Base-by-base conservation (phyloP, 805 yeast genomes). In the Cyberlindnera xishuangbannaensis region DNA sequence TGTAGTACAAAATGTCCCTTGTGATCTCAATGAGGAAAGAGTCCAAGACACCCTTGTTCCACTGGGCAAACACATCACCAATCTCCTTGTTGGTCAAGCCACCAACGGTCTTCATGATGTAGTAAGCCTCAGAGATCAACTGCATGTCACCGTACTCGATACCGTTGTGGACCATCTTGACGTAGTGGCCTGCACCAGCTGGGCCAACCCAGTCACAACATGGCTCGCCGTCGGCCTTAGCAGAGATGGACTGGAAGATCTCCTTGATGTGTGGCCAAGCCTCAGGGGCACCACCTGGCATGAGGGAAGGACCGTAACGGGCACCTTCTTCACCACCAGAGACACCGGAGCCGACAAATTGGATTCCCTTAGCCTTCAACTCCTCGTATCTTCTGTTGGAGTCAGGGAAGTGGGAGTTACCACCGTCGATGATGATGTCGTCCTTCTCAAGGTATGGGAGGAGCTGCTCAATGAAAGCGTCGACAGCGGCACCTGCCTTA, bases 291-390 rank as follows among this genome's bases (percentile, higher is more conserved):
- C 98, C 98, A 79, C 98, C 98, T 54, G 98, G 98, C 98, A 90
- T 90, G 65, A 90, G 76, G 44, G 97, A 88, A 44, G 98, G 98
- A 58, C 98, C 98, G 67, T 83, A 76, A 70, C 98, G 85, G 55
- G 98, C 98, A 75, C 98, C 98, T 65, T 90, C 98, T 71, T 90
- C 98, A 74, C 98, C 98, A 68, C 98, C 98, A 52, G 97, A 90
- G 47, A 92, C 97, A 83, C 98, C 98, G 44, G 96, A 88, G 58
- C 98, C 98, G 46, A 90, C 97, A 52, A 86, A 92, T 48, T 76
- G 69, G 58, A 88, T 79, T 27, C 95, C 97, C 73, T 90, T 78
- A 37, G 65, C 70, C 64, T 82, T 78, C 62, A 90, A 76, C 61
- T 87, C 95, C 40, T 74, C 90, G 73, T 67, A 86, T 69, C 98